Conservation (phyloP, 2,329 filamentous ascomycete species). For the Aschersonia sp. region DNA sequence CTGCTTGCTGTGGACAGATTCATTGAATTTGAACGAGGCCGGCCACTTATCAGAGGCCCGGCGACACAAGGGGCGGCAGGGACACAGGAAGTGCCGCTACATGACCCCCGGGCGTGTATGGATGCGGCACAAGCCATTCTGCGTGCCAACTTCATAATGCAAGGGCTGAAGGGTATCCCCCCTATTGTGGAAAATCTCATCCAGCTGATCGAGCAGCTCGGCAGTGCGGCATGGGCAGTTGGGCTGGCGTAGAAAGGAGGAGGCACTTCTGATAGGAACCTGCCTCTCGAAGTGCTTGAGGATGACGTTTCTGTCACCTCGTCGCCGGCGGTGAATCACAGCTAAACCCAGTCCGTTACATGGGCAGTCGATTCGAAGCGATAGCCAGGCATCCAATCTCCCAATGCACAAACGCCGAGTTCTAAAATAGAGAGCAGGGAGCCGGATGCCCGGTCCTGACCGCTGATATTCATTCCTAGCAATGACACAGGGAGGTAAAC, state of each 20-base stretch:
- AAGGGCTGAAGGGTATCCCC: slow-evolving; percentile 27
- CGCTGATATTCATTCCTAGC: too few species aligned
- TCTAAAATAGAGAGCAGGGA: too few species aligned
- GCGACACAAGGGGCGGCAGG: slow-evolving; percentile 9
- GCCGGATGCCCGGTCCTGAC: too few species aligned
- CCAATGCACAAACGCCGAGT: too few species aligned
- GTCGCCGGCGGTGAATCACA: too few species aligned
- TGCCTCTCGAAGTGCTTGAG: too few species aligned
- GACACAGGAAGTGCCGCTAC: slow-evolving; percentile 26
- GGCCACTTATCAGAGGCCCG: slow-evolving; percentile 31
- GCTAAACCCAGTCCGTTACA: too few species aligned
- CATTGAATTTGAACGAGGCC: slow-evolving; percentile 37
- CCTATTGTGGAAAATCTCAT: slow-evolving; percentile 55
- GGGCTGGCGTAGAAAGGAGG: slow-evolving; percentile 12
- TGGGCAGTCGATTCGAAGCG: too few species aligned
- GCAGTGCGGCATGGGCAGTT: slow-evolving; percentile 30
- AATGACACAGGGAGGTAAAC: too few species aligned
- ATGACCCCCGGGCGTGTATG: slow-evolving; percentile 44
- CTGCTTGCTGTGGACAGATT: slow-evolving; percentile 39
- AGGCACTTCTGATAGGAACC: background rate
- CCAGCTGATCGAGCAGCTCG: slow-evolving; percentile 46
- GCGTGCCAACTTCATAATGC: slow-evolving; percentile 30
- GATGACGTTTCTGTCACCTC: too few species aligned
- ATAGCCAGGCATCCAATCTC: too few species aligned
- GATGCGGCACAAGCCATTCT: slow-evolving; percentile 42